A percentile compares a stretch with the other conserved stretches of the same genome.
phyloP scores from a whole-genome alignment of 2,329 filamentous ascomycete genomes.

The Alternaria ethzedia region DNA sequence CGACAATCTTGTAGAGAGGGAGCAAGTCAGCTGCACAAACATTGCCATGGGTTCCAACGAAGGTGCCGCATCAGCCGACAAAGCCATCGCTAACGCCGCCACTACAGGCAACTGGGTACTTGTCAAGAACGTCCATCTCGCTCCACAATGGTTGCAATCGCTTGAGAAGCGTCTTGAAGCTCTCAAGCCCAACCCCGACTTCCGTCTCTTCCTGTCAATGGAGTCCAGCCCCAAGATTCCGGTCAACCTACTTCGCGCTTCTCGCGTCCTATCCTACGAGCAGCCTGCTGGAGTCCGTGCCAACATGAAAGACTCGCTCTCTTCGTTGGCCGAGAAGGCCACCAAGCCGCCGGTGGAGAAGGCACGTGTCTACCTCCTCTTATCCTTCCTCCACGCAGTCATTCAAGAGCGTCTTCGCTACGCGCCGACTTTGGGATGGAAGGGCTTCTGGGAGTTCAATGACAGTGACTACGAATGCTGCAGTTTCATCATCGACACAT shows the following conservation, averaged over 20 bases:
- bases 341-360: slow-evolving; percentile 88
- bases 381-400: slow-evolving; percentile 95
- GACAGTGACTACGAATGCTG: slow-evolving; percentile 99
- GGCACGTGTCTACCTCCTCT: slow-evolving; percentile 83
- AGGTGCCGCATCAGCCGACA: slow-evolving; percentile 88
- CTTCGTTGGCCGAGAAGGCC: slow-evolving; percentile 77
- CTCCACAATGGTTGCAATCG: slow-evolving; percentile 94
- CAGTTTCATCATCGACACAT: slow-evolving; percentile 92
- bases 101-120: slow-evolving; percentile 94
- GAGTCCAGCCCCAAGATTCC: slow-evolving; percentile 96
- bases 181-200: slow-evolving; percentile 90
- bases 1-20: slow-evolving; percentile 87
- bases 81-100: slow-evolving; percentile 90
- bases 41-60: slow-evolving; percentile 99
- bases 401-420: slow-evolving; percentile 94
- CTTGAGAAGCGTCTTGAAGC: slow-evolving; percentile 96
- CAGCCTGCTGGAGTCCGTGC: slow-evolving; percentile 95
- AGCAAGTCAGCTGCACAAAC: slow-evolving; percentile 84
- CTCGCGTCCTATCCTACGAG: slow-evolving; percentile 95
- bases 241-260: slow-evolving; percentile 91
- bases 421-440: slow-evolving; percentile 93
- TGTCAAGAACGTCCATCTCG: slow-evolving; percentile 98
- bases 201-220: slow-evolving; percentile 97
- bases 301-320: slow-evolving; percentile 98
- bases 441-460: slow-evolving; percentile 99